Base-by-base conservation (phyloP, 352 stramenopile genomes). In the Pythium vanterpoolii region DNA sequence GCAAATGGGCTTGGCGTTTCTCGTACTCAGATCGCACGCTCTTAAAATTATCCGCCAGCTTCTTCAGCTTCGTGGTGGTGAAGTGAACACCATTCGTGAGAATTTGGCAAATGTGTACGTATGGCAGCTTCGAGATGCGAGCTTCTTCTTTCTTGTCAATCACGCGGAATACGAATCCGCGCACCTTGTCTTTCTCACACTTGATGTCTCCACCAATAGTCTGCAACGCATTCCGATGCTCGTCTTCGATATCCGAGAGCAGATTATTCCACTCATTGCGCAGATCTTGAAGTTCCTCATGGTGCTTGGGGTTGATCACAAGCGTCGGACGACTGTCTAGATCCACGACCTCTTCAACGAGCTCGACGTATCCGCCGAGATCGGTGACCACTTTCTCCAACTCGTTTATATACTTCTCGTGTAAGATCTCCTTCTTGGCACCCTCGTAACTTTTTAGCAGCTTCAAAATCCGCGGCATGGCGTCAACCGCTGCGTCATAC, bases 61-160 rank as follows among this genome's bases (percentile, higher is more conserved):
- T 72, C 58, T 94, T 90, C 21, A 98, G 76, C 56, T 86, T 89
- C 10, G 79, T 89, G 13, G 95, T 99, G 18, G 93, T 98, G 71
- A 99, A 99, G 68, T 99, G 97, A 27, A 99, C 90, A 13, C 98
- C 97, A 68, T 98, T 99, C 50, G 98, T 96, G 14, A 99, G 82
- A 28, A 99, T 89, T 50, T 96, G 86, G 56, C 98, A 93, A 33
- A 98, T 95, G 60, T 96, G 87, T 19, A 98, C 86, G 42, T 93
- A 78, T 1, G 74, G 73, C 3, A 96, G 40, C 63, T 95, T 89
- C 38, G 92, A 90, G n/a, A 98, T 72, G 11, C 86, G 73, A 56
- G 95, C 93, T 53, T 96, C 79, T 53, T 97, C 87, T 65, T 98
- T 98, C 40, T 95, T 96, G 72, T 97, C 87, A 26, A 91, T 83